Evolutionary conservation across 208 protist genomes (phyloP).

Genomic region (Wallacemonas sp.): DNA sequence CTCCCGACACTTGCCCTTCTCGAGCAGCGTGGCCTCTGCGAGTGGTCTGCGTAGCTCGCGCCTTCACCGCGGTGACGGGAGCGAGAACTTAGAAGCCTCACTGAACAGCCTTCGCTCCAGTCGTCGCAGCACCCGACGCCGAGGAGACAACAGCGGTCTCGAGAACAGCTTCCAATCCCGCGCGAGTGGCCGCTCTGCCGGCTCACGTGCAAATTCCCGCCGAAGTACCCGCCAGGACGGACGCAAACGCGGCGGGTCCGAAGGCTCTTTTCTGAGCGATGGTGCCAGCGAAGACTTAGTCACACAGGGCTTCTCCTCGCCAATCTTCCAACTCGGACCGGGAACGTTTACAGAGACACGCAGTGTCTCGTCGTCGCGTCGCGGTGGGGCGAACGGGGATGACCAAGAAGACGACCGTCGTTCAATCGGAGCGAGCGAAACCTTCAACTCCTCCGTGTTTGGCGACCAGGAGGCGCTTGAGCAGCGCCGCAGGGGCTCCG

Average conservation of each 20-base stretch:
- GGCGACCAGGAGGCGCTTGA: not conserved
- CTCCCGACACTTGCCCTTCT: not conserved
- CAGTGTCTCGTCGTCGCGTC: not conserved
- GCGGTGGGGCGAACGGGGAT: not conserved
- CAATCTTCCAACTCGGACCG: slow-evolving; percentile 2
- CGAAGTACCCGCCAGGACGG: not conserved
- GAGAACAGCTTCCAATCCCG: slow-evolving; percentile 1
- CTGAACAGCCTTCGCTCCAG: slow-evolving; percentile 10
- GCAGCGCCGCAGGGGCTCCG: not conserved
- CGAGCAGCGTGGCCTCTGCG: not conserved
- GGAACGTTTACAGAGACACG: slow-evolving; percentile 6
- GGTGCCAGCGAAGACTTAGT: slow-evolving; percentile 10
- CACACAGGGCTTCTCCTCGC: not conserved
- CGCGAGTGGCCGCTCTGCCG: not conserved
- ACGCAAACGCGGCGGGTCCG: not conserved
- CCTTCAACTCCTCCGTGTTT: not conserved
- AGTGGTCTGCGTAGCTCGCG: not conserved
- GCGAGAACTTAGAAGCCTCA: slow-evolving; percentile 2
- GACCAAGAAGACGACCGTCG: not conserved
- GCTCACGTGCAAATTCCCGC: not conserved
- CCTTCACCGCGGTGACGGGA: not conserved
- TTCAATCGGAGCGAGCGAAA: not conserved
- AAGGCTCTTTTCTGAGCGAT: slow-evolving; percentile 4
- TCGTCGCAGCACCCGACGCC: slow-evolving; percentile 6
- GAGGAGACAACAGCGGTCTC: not conserved